Percentiles rank a stretch among this genome's conserved stretches.
These are phyloP conservation scores for Stropharia rugosoannulata DNA, from an alignment of 768 basidiomycete species.

Conservation along the genomic window DNA sequence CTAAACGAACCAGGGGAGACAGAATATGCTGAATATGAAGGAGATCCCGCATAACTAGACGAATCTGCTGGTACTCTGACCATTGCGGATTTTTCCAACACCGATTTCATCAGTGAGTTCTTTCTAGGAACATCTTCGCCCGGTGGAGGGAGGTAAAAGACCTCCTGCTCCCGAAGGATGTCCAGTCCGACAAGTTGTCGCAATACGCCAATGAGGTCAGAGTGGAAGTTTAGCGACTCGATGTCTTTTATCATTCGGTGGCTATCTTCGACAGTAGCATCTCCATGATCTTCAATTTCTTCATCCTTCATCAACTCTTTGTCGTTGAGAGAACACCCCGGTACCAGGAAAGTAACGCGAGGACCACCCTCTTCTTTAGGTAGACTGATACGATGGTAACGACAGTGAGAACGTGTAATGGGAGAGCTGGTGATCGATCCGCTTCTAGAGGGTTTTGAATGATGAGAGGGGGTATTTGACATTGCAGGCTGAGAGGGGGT, in stretches of 20 bases:
- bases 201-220: constrained; percentile 54
- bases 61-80: constrained; percentile 15
- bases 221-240: constrained; percentile 48
- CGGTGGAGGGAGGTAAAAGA: constrained; percentile 57
- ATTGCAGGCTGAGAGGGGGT: background rate
- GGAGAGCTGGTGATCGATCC: constrained; percentile 32
- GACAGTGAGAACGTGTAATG: constrained; percentile 68
- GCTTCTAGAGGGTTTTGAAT: background rate
- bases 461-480: constrained; percentile 1
- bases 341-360: constrained; percentile 63
- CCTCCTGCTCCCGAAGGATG: constrained; percentile 61
- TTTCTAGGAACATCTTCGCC: constrained; percentile 40
- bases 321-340: constrained; percentile 65
- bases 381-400: constrained; percentile 67
- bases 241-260: constrained; percentile 45
- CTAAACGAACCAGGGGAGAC: constrained; percentile 24
- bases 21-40: constrained; percentile 21
- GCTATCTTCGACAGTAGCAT: constrained; percentile 51
- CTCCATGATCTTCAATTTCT: constrained; percentile 60
- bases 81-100: constrained; percentile 14
- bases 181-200: constrained; percentile 66
- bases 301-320: constrained; percentile 56
- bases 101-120: constrained; percentile 16
- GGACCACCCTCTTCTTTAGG: constrained; percentile 52
- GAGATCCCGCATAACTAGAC: constrained; percentile 23